Conservation (phyloP, 345 rosid genomes). For the Microcos paniculata region DNA sequence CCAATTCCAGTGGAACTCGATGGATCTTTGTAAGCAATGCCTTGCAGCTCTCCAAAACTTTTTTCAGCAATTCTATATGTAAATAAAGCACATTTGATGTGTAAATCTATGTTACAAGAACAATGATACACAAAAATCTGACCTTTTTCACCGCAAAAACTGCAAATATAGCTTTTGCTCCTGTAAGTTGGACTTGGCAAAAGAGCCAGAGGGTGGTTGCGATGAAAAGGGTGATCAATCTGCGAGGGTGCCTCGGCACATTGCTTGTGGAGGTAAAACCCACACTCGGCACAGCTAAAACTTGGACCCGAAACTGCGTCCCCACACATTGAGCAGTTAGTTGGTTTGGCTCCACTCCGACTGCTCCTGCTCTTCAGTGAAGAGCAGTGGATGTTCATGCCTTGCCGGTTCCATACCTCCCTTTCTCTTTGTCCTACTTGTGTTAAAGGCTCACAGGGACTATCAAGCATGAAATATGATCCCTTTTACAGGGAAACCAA, state of each 20-base stretch:
- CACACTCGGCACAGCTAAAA: neutral
- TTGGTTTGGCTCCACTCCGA: no score
- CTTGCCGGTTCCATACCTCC: neutral
- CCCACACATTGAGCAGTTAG: neutral
- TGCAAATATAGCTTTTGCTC: neutral
- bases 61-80: neutral
- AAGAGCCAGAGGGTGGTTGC: no score
- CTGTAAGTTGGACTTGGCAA: neutral
- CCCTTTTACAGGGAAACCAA: neutral
- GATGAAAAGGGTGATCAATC: no score
- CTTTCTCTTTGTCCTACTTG: neutral
- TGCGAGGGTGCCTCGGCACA: neutral
- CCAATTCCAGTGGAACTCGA: neutral
- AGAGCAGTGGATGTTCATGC: neutral
- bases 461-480: neutral
- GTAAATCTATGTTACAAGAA: neutral
- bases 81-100: slow-evolving; percentile 2
- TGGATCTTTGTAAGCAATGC: neutral
- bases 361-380: neutral
- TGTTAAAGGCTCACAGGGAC: no score
- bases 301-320: neutral
- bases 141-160: neutral
- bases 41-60: neutral
- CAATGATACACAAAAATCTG: neutral
- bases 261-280: neutral